Evolutionary conservation across 495 filamentous ascomycete species (phyloP).

Genomic region (Neurospora hispaniola): DNA sequence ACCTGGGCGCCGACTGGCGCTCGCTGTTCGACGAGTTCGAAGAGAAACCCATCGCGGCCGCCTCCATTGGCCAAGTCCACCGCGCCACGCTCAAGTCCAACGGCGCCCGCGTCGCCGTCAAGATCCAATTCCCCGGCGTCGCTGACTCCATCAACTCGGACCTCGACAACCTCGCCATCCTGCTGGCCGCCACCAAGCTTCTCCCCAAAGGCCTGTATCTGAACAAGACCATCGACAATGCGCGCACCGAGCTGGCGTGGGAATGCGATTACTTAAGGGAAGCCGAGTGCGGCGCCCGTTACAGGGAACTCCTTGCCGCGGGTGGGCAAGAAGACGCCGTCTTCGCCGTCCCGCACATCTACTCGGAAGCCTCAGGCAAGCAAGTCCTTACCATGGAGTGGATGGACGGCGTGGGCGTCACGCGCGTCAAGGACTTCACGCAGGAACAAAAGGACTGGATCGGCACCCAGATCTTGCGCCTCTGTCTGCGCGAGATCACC

Average conservation of each 20-base stretch:
- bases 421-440: conserved; percentile 58
- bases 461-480: conserved; percentile 81
- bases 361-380: conserved; percentile 68
- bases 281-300: conserved; percentile 65
- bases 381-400: conserved; percentile 90
- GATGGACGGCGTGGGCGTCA: conserved; percentile 80
- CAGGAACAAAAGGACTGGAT: conserved; percentile 86
- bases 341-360: conserved; percentile 70
- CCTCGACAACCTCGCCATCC: conserved; percentile 79
- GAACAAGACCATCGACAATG: conserved; percentile 95
- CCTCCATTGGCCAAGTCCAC: conserved; percentile 97
- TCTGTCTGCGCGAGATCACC: conserved; percentile 85
- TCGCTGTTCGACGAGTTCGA: conserved; percentile 75
- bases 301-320: conserved; percentile 52
- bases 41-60: conserved; percentile 86
- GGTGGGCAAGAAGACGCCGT: conserved; percentile 48
- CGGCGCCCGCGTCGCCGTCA: conserved; percentile 74
- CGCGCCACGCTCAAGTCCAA: conserved; percentile 67
- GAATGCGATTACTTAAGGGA: conserved; percentile 94
- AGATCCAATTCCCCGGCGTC: conserved; percentile 97
- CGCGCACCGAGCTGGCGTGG: conserved; percentile 86
- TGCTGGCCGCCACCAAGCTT: conserved; percentile 80
- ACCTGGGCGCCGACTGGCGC: conserved; percentile 79
- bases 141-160: conserved; percentile 92
- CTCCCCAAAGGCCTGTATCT: conserved; percentile 88